Conservation (phyloP, 352 stramenopile genomes). For the Pythium brassicae region DNA sequence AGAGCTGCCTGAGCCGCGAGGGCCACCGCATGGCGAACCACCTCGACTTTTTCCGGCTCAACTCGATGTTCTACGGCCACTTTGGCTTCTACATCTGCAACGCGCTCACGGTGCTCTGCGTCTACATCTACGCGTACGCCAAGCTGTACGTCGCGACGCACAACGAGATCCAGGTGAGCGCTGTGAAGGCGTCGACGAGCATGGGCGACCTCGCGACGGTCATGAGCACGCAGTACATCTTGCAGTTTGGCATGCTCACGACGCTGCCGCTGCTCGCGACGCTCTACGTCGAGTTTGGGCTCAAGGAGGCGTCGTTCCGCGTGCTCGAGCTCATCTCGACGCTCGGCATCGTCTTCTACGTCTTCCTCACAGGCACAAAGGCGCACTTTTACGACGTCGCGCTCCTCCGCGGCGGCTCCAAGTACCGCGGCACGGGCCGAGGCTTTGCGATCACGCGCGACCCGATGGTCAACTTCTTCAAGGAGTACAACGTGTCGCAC, state of each 20-base stretch:
- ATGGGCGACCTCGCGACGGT: constrained; percentile 67
- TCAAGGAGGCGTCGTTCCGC: constrained; percentile 68
- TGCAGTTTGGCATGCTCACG: constrained; percentile 84
- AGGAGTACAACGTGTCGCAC: constrained; percentile 84
- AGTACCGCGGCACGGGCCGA: constrained; percentile 83
- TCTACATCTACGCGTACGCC: constrained; percentile 83
- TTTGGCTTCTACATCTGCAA: constrained; percentile 90
- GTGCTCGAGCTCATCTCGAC: constrained; percentile 74
- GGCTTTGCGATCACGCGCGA: constrained; percentile 85
- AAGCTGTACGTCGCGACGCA: constrained; percentile 82
- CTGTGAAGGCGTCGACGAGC: constrained; percentile 56
- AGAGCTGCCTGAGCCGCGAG: constrained; percentile 79
- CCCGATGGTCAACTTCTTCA: constrained; percentile 87
- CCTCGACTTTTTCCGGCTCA: constrained; percentile 83
- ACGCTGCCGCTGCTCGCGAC: constrained; percentile 78
- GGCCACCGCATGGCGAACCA: constrained; percentile 71
- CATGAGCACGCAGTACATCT: constrained; percentile 84
- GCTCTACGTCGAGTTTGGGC: constrained; percentile 75
- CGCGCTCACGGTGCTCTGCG: constrained; percentile 78
- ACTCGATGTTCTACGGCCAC: constrained; percentile 88
- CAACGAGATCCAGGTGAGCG: constrained; percentile 48
- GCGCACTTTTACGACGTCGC: constrained; percentile 86
- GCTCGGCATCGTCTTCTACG: constrained; percentile 83
- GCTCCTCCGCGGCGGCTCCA: constrained; percentile 77
- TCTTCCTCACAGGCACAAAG: constrained; percentile 85